A percentile compares a stretch with the other conserved stretches of the same genome.
phyloP scores from a whole-genome alignment of 2,329 filamentous ascomycete species.

The Xylariaceae sp. region DNA sequence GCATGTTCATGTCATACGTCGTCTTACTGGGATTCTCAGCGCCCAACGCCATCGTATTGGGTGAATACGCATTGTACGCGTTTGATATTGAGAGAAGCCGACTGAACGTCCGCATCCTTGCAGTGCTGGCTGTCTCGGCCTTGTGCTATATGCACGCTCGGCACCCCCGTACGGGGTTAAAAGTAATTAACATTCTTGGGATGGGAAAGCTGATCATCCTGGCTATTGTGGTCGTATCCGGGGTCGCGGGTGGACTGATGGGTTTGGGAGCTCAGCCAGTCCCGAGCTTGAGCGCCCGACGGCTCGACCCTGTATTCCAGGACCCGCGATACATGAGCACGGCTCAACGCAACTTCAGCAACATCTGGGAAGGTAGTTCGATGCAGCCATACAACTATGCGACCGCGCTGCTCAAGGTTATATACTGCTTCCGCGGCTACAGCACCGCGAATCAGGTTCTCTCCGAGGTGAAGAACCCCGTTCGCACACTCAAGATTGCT shows the following conservation, averaged over 20 bases:
- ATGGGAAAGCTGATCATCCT: conserved; percentile 46
- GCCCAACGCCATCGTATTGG: conserved; percentile 48
- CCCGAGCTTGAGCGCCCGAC: conserved; percentile 11
- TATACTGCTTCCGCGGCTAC: conserved; percentile 53
- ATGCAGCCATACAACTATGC: conserved; percentile 38
- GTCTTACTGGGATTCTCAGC: conserved; percentile 47
- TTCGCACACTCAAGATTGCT: conserved; percentile 53
- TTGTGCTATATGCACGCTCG: conserved; percentile 43
- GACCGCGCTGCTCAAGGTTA: conserved; percentile 51
- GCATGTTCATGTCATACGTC: conserved; percentile 33
- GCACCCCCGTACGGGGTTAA: conserved; percentile 42
- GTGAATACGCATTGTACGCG: conserved; percentile 47
- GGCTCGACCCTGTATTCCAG: conserved; percentile 18
- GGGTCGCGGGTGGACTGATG: conserved; percentile 32
- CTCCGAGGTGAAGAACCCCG: conserved; percentile 52
- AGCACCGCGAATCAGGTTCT: conserved; percentile 53
- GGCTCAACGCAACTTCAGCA: conserved; percentile 36
- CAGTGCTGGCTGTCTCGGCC: conserved; percentile 40
- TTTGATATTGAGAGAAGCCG: conserved; percentile 33
- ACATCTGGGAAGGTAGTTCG: conserved; percentile 35
- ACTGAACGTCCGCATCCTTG: conserved; percentile 47
- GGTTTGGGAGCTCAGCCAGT: conserved; percentile 22
- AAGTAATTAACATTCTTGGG: conserved; percentile 44
- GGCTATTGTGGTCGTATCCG: conserved; percentile 39
- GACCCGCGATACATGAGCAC: conserved; percentile 24